Evolutionary conservation across 306 rosid genomes (phyloP), one percentile per base, ranked within the genome.

Genomic region (Vicia sativa): DNA sequence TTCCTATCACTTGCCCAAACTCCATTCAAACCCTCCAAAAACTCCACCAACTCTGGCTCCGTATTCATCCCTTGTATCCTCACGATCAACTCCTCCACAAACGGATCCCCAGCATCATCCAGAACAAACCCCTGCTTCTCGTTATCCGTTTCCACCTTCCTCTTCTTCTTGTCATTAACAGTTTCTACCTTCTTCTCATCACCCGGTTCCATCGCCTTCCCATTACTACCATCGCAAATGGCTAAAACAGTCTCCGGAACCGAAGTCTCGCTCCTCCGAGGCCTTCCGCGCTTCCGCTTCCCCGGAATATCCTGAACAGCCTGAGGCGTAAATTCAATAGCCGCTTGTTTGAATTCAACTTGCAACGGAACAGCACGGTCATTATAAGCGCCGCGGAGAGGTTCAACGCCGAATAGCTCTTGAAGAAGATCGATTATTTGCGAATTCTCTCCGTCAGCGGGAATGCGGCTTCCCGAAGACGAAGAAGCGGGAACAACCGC

Each of bases 281-380:
- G 95, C 79, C 95, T 82, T 45, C 96, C 97, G 29, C 96, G 87
- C 87, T 83, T 87, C 59, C 97, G 78, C 83, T 82, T 82, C 38
- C 43, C 42, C 4, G 85, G 71, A 61, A 69, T 44, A 55, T 28
- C 35, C 39, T 19, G 75, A 8, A 34, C 10, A 41, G 64, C 12
- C 4, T 18, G 15, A 0, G 57, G 43, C n/a, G 41, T 53, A 4
- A 69, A 14, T 7, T 53, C 74, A 0, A 65, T 72, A 14, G 42
- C 55, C 6, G 75, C 65, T 15, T 65, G 75, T 19, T 62, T 75
- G 56, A 76, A 69, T 4, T 78, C 85, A 2, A 74, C 59, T 31
- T 3, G 85, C 34, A 67, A 68, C 1, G 84, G 67, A 11, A 86
- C 78, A 19, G 80, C 77, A 37, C 61, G 9, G 12, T 45, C 62